Percentiles rank a stretch among this genome's conserved stretches.
Conservation (phyloP, 352 stramenopile genomes). For the Globisporangium takayamanum region DNA sequence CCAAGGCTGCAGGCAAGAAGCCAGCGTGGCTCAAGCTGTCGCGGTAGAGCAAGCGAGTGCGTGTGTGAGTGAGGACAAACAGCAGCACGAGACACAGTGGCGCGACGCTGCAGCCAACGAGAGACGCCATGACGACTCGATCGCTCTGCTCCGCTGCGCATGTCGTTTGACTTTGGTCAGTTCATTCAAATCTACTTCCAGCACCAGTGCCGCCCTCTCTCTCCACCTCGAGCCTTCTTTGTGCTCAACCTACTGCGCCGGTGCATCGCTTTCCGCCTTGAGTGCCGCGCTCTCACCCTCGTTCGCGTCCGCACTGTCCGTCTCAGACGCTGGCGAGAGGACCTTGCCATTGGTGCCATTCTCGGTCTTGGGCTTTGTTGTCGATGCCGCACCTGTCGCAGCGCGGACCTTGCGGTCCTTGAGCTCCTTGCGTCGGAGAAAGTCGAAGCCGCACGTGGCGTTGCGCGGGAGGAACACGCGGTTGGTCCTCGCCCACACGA, state of each 20-base stretch:
- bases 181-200: too few relatives aligned
- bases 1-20: conserved; percentile 45
- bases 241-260: too few relatives aligned
- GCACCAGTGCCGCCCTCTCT: too few relatives aligned
- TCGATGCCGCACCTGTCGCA: not conserved
- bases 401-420: conserved; percentile 26
- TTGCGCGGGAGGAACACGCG: conserved; percentile 60
- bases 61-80: too few relatives aligned
- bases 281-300: not conserved
- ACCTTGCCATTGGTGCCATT: conserved; percentile 5
- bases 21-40: conserved; percentile 73
- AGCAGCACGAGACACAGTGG: too few relatives aligned
- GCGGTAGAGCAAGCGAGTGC: conserved; percentile 5
- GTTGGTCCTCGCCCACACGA: conserved; percentile 44
- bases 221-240: too few relatives aligned
- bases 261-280: not conserved
- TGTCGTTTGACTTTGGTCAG: too few relatives aligned
- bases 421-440: conserved; percentile 58
- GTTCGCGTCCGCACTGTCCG: not conserved
- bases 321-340: conserved; percentile 3
- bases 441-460: conserved; percentile 60
- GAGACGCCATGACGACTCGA: not conserved
- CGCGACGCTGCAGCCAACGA: too few relatives aligned
- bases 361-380: conserved; percentile 14
- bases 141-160: too few relatives aligned